These are phyloP conservation scores for Mytilinidion resinicola DNA, from an alignment of 495 filamentous ascomycete genomes.

Conservation along the genomic window DNA sequence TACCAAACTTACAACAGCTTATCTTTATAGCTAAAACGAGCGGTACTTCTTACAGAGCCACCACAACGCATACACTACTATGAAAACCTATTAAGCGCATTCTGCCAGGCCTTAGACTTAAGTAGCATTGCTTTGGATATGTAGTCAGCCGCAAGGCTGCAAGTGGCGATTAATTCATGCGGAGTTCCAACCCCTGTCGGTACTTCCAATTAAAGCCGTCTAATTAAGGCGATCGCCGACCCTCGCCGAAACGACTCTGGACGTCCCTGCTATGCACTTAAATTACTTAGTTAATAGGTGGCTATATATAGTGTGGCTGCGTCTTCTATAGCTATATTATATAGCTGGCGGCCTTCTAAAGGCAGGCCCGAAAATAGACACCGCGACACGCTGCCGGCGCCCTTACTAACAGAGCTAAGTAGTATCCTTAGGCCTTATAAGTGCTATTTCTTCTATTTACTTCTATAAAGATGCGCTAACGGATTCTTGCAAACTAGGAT, in stretches of 20 bases:
- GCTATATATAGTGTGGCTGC: slow-evolving; percentile 4
- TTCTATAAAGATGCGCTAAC: too few relatives aligned
- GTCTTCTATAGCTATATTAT: neutral
- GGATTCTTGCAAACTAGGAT: slow-evolving; percentile 3
- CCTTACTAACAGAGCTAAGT: too few relatives aligned
- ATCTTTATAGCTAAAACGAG: slow-evolving; percentile 2
- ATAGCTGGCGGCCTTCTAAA: neutral
- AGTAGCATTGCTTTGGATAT: slow-evolving; percentile 3
- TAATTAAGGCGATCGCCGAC: slow-evolving; percentile 1
- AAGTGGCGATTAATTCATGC: slow-evolving; percentile 6
- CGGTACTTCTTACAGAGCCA: slow-evolving; percentile 6
- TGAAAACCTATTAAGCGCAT: neutral
- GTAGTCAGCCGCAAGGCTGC: slow-evolving; percentile 3
- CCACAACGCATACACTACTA: slow-evolving; percentile 1
- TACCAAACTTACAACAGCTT: neutral
- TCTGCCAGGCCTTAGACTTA: slow-evolving; percentile 1
- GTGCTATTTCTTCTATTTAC: too few relatives aligned
- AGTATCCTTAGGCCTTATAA: too few relatives aligned
- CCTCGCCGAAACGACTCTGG: slow-evolving; percentile 1
- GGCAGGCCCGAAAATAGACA: neutral
- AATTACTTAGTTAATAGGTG: slow-evolving; percentile 9
- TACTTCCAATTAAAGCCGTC: slow-evolving; percentile 7
- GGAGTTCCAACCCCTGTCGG: slow-evolving; percentile 1
- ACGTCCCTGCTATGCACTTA: slow-evolving; percentile 4
- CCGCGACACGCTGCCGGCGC: too few relatives aligned